Percentiles rank a stretch among this genome's conserved stretches.
Evolutionary conservation across 1,139 yeast genomes (phyloP).

Genomic region (Yamadazyma aaseri): DNA sequence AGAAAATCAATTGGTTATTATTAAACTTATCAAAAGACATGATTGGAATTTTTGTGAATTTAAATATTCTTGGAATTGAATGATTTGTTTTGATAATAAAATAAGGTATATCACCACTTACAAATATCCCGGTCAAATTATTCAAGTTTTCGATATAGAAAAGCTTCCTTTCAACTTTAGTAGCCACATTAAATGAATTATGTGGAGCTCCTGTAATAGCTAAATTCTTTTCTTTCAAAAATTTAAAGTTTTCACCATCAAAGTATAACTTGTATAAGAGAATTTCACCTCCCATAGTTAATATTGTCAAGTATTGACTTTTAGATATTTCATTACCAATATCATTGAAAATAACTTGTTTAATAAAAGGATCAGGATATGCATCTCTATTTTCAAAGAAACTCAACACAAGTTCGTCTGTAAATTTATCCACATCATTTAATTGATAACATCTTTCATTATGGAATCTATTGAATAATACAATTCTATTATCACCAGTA

Average conservation of each 20-base stretch:
- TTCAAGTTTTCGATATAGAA: slow-evolving; percentile 58
- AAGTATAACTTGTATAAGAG: slow-evolving; percentile 60
- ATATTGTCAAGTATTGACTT: slow-evolving; percentile 61
- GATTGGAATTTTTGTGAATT: slow-evolving; percentile 62
- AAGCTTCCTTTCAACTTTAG: slow-evolving; percentile 66
- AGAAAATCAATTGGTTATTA: slow-evolving; percentile 64
- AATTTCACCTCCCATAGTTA: slow-evolving; percentile 81
- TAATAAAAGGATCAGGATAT: slow-evolving; percentile 72
- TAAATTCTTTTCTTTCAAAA: slow-evolving; percentile 49
- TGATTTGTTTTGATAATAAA: slow-evolving; percentile 63
- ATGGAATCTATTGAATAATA: slow-evolving; percentile 63
- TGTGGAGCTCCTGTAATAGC: slow-evolving; percentile 72
- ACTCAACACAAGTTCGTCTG: slow-evolving; percentile 51
- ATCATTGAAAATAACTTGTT: slow-evolving; percentile 64
- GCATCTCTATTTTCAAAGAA: slow-evolving; percentile 59
- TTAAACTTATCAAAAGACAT: slow-evolving; percentile 60
- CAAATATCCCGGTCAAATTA: slow-evolving; percentile 60
- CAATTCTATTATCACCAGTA: slow-evolving; percentile 73
- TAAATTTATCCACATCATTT: slow-evolving; percentile 55
- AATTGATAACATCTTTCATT: slow-evolving; percentile 66
- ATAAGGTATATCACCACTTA: slow-evolving; percentile 76
- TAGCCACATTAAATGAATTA: slow-evolving; percentile 68
- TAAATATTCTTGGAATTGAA: slow-evolving; percentile 66
- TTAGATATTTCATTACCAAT: slow-evolving; percentile 59
- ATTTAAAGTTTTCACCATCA: slow-evolving; percentile 49